phyloP scores from a whole-genome alignment of 768 basidiomycete genomes.

The Pleurotus tuoliensis region DNA sequence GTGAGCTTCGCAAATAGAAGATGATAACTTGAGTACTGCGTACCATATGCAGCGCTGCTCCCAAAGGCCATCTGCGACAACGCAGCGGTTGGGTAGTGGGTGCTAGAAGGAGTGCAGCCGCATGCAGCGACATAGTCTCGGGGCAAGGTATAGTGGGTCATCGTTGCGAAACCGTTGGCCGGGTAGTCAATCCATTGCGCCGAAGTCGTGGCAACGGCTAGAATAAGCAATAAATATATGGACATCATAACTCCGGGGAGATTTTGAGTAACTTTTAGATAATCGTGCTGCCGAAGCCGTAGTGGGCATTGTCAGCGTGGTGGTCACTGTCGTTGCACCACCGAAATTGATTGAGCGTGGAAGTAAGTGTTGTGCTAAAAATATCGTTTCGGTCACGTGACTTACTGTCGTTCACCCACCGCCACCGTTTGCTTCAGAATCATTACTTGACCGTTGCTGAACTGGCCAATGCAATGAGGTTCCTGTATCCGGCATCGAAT shows the following conservation, averaged over 20 bases:
- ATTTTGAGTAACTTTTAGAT: background rate
- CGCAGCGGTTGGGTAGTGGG: constrained; percentile 76
- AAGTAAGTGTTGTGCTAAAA: background rate
- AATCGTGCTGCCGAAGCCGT: background rate
- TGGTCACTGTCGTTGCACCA: background rate
- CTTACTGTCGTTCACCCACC: too few relatives aligned
- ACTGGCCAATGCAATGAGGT: constrained; percentile 41
- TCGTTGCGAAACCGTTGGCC: constrained; percentile 58
- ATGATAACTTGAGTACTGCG: constrained; percentile 1
- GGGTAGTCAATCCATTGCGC: constrained; percentile 64
- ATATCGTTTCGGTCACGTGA: background rate
- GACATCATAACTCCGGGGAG: background rate
- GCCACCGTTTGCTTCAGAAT: too few relatives aligned
- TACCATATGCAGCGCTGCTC: constrained; percentile 63
- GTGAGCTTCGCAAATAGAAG: background rate
- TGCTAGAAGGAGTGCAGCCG: constrained; percentile 68
- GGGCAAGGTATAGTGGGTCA: constrained; percentile 72
- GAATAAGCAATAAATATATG: background rate
- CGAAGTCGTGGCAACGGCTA: background rate
- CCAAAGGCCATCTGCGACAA: constrained; percentile 79
- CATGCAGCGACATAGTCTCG: constrained; percentile 63
- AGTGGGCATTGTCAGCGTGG: background rate
- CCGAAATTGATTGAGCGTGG: background rate
- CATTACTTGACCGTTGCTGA: too few relatives aligned
- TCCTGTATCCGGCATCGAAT: constrained; percentile 64